phyloP scores from a whole-genome alignment of 148 eudicot species.

The Persicaria tinctoria region DNA sequence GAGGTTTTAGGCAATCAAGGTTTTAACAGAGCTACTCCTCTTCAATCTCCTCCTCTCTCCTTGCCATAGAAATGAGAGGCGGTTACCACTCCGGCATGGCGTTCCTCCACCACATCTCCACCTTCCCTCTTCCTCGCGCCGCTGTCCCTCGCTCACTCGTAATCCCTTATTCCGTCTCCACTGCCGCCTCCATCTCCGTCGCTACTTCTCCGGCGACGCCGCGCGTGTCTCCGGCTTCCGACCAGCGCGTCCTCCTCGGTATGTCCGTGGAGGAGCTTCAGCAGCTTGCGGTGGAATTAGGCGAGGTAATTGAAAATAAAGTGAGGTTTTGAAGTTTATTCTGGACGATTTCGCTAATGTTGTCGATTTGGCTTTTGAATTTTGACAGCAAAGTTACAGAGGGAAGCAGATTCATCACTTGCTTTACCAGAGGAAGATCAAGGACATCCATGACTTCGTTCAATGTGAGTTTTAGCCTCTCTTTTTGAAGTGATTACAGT shows the following conservation, averaged over 20 bases:
- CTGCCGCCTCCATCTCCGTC: conserved; percentile 13
- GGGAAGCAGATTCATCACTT: conserved; percentile 93
- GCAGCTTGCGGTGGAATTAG: conserved; percentile 70
- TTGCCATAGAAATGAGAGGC: neutral
- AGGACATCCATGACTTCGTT: conserved; percentile 65
- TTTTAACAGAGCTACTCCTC: neutral
- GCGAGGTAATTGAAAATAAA: conserved; percentile 40
- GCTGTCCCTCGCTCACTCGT: conserved; percentile 32
- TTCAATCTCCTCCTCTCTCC: neutral
- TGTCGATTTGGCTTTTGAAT: neutral
- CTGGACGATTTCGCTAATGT: neutral
- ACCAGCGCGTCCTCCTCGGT: conserved; percentile 70
- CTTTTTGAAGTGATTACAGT: neutral
- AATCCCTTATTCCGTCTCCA: conserved; percentile 19
- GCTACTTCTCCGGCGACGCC: conserved; percentile 18
- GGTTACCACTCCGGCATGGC: conserved; percentile 39
- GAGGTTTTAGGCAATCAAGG: neutral
- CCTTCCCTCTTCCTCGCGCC: conserved; percentile 49
- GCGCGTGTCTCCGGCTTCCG: conserved; percentile 17
- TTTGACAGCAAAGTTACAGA: conserved; percentile 59
- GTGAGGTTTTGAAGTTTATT: neutral
- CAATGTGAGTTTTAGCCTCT: conserved; percentile 38
- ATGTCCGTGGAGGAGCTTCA: conserved; percentile 86
- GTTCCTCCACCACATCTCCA: conserved; percentile 37
- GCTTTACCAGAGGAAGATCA: conserved; percentile 77